phyloP scores from a whole-genome alignment of 139 green algal species.

The Coccomyxa sp. region DNA sequence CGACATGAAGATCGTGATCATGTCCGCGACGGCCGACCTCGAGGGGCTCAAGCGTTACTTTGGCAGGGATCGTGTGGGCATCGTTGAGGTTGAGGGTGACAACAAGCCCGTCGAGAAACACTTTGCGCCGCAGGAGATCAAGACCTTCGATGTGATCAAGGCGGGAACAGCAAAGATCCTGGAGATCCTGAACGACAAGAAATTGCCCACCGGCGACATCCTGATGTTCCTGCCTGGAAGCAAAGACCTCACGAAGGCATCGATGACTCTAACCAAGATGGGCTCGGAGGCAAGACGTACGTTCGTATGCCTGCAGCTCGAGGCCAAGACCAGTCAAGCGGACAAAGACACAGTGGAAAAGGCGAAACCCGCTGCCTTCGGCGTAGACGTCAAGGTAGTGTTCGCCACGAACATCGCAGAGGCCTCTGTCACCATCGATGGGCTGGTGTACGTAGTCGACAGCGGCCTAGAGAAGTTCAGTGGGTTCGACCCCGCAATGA shows the following conservation, averaged over 20 bases:
- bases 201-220: background rate
- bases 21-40: background rate
- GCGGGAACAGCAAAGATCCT: background rate
- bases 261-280: background rate
- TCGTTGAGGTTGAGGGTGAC: background rate
- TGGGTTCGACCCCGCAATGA: background rate
- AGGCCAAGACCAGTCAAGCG: background rate
- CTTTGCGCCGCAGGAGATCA: background rate
- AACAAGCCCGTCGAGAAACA: background rate
- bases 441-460: background rate
- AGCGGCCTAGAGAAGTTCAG: background rate
- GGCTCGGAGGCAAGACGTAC: background rate
- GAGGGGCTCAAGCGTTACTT: background rate
- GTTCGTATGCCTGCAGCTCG: background rate
- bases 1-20: background rate
- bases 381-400: background rate
- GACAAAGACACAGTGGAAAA: background rate
- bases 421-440: background rate
- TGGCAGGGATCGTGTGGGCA: background rate
- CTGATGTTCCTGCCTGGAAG: background rate
- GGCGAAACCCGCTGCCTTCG: background rate
- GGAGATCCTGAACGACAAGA: background rate
- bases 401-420: background rate
- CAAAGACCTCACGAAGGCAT: background rate
- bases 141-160: background rate